Conservation (phyloP, 306 rosid species). For the Cicer bijugum region DNA sequence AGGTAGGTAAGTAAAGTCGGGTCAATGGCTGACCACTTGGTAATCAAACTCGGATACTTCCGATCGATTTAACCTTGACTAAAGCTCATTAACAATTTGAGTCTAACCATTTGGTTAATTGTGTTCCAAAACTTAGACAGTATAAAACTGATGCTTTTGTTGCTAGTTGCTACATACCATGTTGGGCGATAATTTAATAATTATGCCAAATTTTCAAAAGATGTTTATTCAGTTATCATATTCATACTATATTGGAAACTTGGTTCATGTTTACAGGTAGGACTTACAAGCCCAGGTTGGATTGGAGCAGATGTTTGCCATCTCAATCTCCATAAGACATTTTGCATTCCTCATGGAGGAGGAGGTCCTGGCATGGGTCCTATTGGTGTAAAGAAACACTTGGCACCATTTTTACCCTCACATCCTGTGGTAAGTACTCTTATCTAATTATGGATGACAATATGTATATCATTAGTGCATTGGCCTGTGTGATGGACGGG, state of each 20-base stretch:
- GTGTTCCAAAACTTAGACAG: neutral
- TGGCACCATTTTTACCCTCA: constrained; percentile 97
- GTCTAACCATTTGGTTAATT: neutral
- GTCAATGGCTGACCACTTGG: neutral
- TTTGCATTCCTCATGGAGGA: constrained; percentile 99
- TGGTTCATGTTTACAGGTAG: constrained; percentile 63
- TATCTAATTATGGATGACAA: constrained; percentile 11
- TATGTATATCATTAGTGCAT: neutral
- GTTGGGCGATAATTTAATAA: neutral
- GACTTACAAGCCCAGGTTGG: constrained; percentile 97
- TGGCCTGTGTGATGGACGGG: neutral
- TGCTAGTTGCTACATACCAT: constrained; percentile 37
- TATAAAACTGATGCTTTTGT: constrained; percentile 10
- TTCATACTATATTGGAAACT: constrained; percentile 13
- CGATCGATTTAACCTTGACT: neutral
- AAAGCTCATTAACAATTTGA: neutral
- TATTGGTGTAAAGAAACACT: constrained; percentile 98
- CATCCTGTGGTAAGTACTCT: constrained; percentile 86
- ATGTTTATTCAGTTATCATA: constrained; percentile 26
- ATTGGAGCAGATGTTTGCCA: constrained; percentile 99
- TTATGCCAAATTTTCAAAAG: constrained; percentile 18
- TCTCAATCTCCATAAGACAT: constrained; percentile 99
- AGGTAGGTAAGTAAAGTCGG: neutral
- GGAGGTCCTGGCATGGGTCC: constrained; percentile 99
- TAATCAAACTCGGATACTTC: neutral